A percentile compares a stretch with the other conserved stretches of the same genome.
These are phyloP conservation scores for Candida boidinii DNA, from an alignment of 805 yeast genomes.

Conservation along the genomic window DNA sequence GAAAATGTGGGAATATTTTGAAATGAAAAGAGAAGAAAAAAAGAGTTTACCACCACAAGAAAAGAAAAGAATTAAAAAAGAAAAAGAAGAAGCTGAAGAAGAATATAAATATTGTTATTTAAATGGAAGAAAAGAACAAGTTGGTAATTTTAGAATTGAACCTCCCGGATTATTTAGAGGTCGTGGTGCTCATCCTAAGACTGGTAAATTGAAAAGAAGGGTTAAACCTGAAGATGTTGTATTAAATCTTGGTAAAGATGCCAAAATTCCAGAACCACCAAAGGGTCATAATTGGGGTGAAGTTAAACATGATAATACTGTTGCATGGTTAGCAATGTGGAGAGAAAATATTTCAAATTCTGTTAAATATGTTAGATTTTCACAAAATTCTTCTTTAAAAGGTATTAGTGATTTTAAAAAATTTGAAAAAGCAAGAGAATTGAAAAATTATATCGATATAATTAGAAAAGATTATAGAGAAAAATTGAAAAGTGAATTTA, in stretches of 20 bases:
- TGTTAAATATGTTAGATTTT: slow-evolving; percentile 83
- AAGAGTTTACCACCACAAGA: slow-evolving; percentile 63
- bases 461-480: slow-evolving; percentile 70
- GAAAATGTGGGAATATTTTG: slow-evolving; percentile 65
- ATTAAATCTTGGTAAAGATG: slow-evolving; percentile 67
- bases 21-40: slow-evolving; percentile 60
- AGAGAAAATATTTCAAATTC: slow-evolving; percentile 81
- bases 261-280: slow-evolving; percentile 74
- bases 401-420: slow-evolving; percentile 88
- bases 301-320: slow-evolving; percentile 78
- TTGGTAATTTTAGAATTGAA: slow-evolving; percentile 90
- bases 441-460: slow-evolving; percentile 60
- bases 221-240: slow-evolving; percentile 87
- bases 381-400: slow-evolving; percentile 83
- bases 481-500: slow-evolving; percentile 62
- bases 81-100: slow-evolving; percentile 70
- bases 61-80: slow-evolving; percentile 63
- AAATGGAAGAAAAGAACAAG: slow-evolving; percentile 85
- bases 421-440: slow-evolving; percentile 87
- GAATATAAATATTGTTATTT: slow-evolving; percentile 70
- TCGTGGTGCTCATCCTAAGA: slow-evolving; percentile 94
- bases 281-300: slow-evolving; percentile 89
- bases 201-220: slow-evolving; percentile 83
- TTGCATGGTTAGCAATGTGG: slow-evolving; percentile 97
- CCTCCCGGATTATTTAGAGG: slow-evolving; percentile 97